Conservation (phyloP, 2,329 filamentous ascomycete genomes). For the Colletotrichum lupini region DNA sequence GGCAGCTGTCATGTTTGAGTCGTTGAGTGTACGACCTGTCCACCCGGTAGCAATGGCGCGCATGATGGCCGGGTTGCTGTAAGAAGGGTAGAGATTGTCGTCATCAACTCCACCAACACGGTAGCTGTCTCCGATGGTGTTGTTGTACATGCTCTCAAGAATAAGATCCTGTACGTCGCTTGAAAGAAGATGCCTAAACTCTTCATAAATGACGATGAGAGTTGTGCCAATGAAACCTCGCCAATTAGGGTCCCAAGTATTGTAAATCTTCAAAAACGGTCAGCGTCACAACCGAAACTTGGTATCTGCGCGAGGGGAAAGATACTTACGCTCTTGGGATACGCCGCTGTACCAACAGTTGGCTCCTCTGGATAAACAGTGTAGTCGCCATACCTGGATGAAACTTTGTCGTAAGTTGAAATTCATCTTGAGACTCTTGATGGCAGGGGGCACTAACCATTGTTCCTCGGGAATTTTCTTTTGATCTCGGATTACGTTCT, state of each 20-base stretch:
- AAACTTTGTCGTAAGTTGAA: not conserved
- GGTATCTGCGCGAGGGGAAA: not conserved
- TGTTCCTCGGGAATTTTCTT: constrained; percentile 59
- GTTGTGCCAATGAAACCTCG: constrained; percentile 70
- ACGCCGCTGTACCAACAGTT: constrained; percentile 61
- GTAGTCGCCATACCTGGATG: constrained; percentile 46
- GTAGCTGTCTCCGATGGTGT: constrained; percentile 68
- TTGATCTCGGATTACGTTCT: constrained; percentile 63
- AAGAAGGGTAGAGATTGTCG: constrained; percentile 55
- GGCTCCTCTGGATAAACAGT: constrained; percentile 68
- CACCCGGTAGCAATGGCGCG: constrained; percentile 69
- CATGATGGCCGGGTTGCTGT: constrained; percentile 60
- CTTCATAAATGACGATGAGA: constrained; percentile 68
- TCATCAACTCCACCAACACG: constrained; percentile 61
- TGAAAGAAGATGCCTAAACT: constrained; percentile 60
- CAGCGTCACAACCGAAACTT: not conserved
- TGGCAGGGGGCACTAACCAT: constrained; percentile 44
- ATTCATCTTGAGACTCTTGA: constrained; percentile 46
- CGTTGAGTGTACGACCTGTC: constrained; percentile 63
- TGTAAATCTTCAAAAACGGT: constrained; percentile 53
- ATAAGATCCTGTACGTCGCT: constrained; percentile 53
- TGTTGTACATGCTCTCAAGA: constrained; percentile 63
- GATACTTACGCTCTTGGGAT: constrained; percentile 45
- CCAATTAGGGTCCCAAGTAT: constrained; percentile 73
- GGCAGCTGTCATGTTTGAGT: constrained; percentile 67